A percentile compares a stretch with the other conserved stretches of the same genome.
Conservation (phyloP, 2,329 filamentous ascomycete species). For the Aspergillus sp. region DNA sequence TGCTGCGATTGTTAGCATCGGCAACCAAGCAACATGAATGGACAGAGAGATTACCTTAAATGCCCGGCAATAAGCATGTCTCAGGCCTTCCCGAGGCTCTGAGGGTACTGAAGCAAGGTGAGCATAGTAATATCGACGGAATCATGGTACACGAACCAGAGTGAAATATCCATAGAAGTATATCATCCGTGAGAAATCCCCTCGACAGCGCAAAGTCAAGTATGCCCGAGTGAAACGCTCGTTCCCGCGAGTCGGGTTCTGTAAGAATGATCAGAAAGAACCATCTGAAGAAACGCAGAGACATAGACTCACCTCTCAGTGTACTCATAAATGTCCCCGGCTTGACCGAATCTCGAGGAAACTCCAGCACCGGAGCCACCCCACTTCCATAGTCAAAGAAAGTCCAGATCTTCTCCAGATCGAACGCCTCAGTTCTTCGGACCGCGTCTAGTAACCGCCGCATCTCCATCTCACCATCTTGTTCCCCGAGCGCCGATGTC, state of each 20-base stretch:
- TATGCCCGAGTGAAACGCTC: constrained; percentile 63
- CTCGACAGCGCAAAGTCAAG: constrained; percentile 55
- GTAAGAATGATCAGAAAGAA: constrained; percentile 14
- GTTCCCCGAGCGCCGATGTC: constrained; percentile 43
- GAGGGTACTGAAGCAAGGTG: constrained; percentile 42
- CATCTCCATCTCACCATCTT: constrained; percentile 43
- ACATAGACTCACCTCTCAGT: constrained; percentile 32
- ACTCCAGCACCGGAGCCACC: constrained; percentile 25
- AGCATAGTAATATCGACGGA: background rate
- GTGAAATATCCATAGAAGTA: constrained; percentile 63
- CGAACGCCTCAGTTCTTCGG: constrained; percentile 59
- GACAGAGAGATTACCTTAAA: constrained; percentile 45
- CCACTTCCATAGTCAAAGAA: constrained; percentile 51
- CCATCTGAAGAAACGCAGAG: background rate
- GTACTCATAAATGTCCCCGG: constrained; percentile 29
- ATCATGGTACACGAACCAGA: constrained; percentile 26
- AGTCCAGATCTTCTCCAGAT: constrained; percentile 54
- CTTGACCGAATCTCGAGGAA: constrained; percentile 35
- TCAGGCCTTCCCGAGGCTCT: constrained; percentile 57
- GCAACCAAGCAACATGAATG: background rate
- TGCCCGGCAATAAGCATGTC: constrained; percentile 59
- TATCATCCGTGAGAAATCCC: constrained; percentile 57
- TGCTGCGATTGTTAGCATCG: constrained; percentile 24
- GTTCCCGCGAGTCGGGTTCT: constrained; percentile 53
- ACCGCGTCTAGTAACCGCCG: constrained; percentile 58